A percentile compares a stretch with the other conserved stretches of the same genome.
Conservation (phyloP, 2,329 filamentous ascomycete genomes). For the Cryoendolithus antarcticus region DNA sequence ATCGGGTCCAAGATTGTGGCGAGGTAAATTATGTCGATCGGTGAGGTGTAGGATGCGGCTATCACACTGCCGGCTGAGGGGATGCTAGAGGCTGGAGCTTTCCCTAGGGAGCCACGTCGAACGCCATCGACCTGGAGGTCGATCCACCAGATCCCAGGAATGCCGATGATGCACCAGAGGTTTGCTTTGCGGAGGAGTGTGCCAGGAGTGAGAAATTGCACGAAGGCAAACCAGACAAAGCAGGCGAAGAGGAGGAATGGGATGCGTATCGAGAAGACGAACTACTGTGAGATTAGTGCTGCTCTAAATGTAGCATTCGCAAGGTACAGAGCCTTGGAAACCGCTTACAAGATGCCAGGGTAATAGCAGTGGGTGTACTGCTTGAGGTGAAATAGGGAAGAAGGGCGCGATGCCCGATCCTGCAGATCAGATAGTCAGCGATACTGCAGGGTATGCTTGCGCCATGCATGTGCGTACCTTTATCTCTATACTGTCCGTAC, state of each 20-base stretch:
- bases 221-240: slow-evolving; percentile 19
- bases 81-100: slow-evolving; percentile 52
- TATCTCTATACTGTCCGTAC: slow-evolving; percentile 83
- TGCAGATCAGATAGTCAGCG: slow-evolving; percentile 27
- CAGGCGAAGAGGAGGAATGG: slow-evolving; percentile 59
- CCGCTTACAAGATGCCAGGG: slow-evolving; percentile 17
- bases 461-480: slow-evolving; percentile 44
- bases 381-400: slow-evolving; percentile 62
- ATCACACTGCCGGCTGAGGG: slow-evolving; percentile 73
- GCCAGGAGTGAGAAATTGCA: slow-evolving; percentile 64
- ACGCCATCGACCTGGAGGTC: slow-evolving; percentile 97
- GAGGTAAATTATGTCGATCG: slow-evolving; percentile 85
- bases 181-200: slow-evolving; percentile 64
- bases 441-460: slow-evolving; percentile 2
- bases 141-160: slow-evolving; percentile 95
- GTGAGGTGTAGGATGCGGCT: slow-evolving; percentile 81
- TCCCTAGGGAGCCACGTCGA: slow-evolving; percentile 70
- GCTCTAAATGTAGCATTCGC: not conserved
- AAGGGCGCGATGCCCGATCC: slow-evolving; percentile 95
- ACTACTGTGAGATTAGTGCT: slow-evolving; percentile 22
- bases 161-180: slow-evolving; percentile 74
- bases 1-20: slow-evolving; percentile 93
- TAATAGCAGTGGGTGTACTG: slow-evolving; percentile 50
- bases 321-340: too few species aligned
- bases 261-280: slow-evolving; percentile 70